A percentile compares a stretch with the other conserved stretches of the same genome.
These are phyloP conservation scores for Helicostylum pulchrum DNA, from an alignment of 192 early-diverging fungal genomes.

Conservation along the genomic window DNA sequence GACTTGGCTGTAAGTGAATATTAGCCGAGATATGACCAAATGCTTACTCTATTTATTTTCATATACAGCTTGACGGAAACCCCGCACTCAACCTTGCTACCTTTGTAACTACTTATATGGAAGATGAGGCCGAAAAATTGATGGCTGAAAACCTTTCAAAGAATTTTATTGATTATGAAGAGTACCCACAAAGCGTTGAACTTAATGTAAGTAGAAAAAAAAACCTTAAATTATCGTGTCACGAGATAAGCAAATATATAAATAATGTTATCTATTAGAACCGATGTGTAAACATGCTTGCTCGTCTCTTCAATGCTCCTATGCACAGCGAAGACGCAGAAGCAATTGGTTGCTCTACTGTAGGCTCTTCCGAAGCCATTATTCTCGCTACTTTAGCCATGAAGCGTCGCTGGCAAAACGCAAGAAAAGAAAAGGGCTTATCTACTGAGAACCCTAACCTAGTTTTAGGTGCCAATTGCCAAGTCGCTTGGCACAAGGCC, in stretches of 20 bases:
- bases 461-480: slow-evolving; percentile 72
- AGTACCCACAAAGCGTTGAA: slow-evolving; percentile 41
- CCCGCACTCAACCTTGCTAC: slow-evolving; percentile 74
- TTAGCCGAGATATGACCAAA: neutral
- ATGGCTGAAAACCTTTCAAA: slow-evolving; percentile 73
- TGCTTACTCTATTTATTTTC: neutral
- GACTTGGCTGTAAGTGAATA: slow-evolving; percentile 31
- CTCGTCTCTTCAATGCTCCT: slow-evolving; percentile 35
- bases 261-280: slow-evolving; percentile 18
- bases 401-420: slow-evolving; percentile 74
- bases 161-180: slow-evolving; percentile 65
- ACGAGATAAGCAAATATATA: too few species aligned
- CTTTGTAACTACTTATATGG: slow-evolving; percentile 61
- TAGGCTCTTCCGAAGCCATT: slow-evolving; percentile 80
- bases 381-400: slow-evolving; percentile 74
- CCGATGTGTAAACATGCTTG: slow-evolving; percentile 44
- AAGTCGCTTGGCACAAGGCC: slow-evolving; percentile 42
- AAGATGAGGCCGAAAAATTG: slow-evolving; percentile 75
- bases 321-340: slow-evolving; percentile 31
- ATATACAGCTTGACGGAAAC: slow-evolving; percentile 69
- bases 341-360: slow-evolving; percentile 63
- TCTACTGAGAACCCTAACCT: slow-evolving; percentile 69
- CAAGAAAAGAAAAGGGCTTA: slow-evolving; percentile 57
- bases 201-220: slow-evolving; percentile 28
- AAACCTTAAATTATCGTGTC: too few species aligned